Evolutionary conservation across 331 rosid genomes (phyloP).

Genomic region (Malus hybrid): DNA sequence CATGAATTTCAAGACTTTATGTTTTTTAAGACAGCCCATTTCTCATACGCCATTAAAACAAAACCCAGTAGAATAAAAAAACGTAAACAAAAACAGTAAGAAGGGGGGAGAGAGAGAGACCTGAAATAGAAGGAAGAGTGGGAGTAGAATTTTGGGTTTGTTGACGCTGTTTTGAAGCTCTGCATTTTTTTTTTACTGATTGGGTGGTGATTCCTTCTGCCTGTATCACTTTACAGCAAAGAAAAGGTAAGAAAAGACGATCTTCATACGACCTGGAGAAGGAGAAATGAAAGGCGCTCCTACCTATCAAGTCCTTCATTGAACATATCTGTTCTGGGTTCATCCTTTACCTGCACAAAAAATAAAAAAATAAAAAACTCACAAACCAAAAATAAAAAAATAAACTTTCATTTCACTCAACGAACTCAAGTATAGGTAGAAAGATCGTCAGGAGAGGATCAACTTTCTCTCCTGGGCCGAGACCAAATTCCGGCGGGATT

Average conservation of each 20-base stretch:
- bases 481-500: too few species aligned
- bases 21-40: neutral
- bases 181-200: constrained; percentile 33
- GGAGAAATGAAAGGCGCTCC: neutral
- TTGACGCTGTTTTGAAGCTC: constrained; percentile 40
- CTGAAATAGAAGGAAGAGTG: constrained; percentile 48
- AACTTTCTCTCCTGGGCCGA: too few species aligned
- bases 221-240: neutral
- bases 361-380: too few species aligned
- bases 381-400: too few species aligned
- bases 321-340: too few species aligned
- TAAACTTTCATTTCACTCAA: too few species aligned
- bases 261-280: neutral
- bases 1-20: neutral
- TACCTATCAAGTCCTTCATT: too few species aligned
- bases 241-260: neutral
- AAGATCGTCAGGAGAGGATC: too few species aligned
- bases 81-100: neutral
- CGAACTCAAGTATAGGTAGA: too few species aligned
- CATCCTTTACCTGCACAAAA: too few species aligned
- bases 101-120: constrained; percentile 9
- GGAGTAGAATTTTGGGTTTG: constrained; percentile 37
- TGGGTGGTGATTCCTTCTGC: neutral
- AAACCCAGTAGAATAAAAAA: too few species aligned
- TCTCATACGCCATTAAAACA: neutral